phyloP scores from a whole-genome alignment of 2,329 filamentous ascomycete species.

The Xylariaceae sp. region DNA sequence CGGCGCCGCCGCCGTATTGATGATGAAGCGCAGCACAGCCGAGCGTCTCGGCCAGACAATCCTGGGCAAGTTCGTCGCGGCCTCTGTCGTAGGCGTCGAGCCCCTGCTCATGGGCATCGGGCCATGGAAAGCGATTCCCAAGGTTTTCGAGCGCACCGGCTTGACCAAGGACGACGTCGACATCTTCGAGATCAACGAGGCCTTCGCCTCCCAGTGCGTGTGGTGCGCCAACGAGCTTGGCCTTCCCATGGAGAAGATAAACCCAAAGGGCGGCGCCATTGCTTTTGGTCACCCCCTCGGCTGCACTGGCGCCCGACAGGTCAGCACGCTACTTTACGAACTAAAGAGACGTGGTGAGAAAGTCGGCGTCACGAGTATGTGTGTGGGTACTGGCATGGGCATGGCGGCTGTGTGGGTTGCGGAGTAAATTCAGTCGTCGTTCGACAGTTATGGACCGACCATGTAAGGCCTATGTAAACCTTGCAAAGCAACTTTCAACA shows the following conservation, averaged over 20 bases:
- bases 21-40: constrained; percentile 92
- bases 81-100: constrained; percentile 80
- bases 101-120: constrained; percentile 95
- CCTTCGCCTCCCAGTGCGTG: constrained; percentile 89
- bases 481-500: background rate
- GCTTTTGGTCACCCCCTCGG: constrained; percentile 94
- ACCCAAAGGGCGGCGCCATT: constrained; percentile 95
- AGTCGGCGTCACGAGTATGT: constrained; percentile 93
- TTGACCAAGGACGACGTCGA: constrained; percentile 87
- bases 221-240: constrained; percentile 89
- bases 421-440: constrained; percentile 53
- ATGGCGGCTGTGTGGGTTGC: constrained; percentile 97
- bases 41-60: constrained; percentile 82
- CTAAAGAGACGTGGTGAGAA: constrained; percentile 76
- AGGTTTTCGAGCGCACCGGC: constrained; percentile 81
- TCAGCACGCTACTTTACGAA: constrained; percentile 88
- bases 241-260: constrained; percentile 79
- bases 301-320: constrained; percentile 89
- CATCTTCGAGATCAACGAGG: constrained; percentile 99
- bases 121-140: constrained; percentile 92
- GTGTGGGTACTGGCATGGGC: constrained; percentile 93
- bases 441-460: background rate
- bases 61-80: constrained; percentile 85
- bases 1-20: constrained; percentile 86
- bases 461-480: background rate